A percentile compares a stretch with the other conserved stretches of the same genome.
phyloP scores from a whole-genome alignment of 352 stramenopile species.

The Phytophthora hibernalis region DNA sequence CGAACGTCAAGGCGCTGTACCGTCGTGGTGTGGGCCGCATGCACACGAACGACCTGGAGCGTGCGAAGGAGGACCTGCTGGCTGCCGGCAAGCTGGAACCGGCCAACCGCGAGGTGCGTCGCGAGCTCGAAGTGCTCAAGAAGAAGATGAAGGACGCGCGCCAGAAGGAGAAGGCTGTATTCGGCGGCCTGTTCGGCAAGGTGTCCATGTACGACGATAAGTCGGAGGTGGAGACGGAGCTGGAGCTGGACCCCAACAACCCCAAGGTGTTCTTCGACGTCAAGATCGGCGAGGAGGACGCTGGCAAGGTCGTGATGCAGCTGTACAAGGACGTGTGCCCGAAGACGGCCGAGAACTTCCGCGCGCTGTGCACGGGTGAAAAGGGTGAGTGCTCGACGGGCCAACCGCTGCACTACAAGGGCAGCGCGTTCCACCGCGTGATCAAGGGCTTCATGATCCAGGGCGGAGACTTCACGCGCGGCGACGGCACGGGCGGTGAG shows the following conservation, averaged over 20 bases:
- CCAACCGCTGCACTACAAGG: conserved; percentile 97
- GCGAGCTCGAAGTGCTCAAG: conserved; percentile 81
- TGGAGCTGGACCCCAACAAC: conserved; percentile 84
- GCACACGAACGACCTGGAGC: conserved; percentile 86
- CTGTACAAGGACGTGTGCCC: conserved; percentile 96
- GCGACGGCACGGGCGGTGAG: conserved; percentile 96
- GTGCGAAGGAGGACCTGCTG: conserved; percentile 88
- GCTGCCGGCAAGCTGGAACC: conserved; percentile 84
- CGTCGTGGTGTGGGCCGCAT: conserved; percentile 85
- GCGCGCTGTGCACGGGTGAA: conserved; percentile 98
- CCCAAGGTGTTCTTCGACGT: conserved; percentile 99
- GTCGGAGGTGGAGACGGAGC: conserved; percentile 73
- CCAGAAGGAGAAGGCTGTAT: conserved; percentile 96
- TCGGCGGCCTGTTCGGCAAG: conserved; percentile 96
- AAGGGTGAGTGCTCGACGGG: conserved; percentile 89
- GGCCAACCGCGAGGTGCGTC: conserved; percentile 83
- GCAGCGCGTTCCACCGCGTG: conserved; percentile 96
- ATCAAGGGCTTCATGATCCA: conserved; percentile 97
- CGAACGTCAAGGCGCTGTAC: conserved; percentile 89
- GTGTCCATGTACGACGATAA: conserved; percentile 99
- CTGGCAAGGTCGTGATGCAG: conserved; percentile 95
- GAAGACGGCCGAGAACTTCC: conserved; percentile 99
- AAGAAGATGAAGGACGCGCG: conserved; percentile 91
- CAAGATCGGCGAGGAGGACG: conserved; percentile 89
- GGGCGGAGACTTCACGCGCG: conserved; percentile 96